Percentiles rank a stretch among this genome's conserved stretches.
phyloP scores from a whole-genome alignment of 352 stramenopile genomes.

The Phytopythium helicoides region DNA sequence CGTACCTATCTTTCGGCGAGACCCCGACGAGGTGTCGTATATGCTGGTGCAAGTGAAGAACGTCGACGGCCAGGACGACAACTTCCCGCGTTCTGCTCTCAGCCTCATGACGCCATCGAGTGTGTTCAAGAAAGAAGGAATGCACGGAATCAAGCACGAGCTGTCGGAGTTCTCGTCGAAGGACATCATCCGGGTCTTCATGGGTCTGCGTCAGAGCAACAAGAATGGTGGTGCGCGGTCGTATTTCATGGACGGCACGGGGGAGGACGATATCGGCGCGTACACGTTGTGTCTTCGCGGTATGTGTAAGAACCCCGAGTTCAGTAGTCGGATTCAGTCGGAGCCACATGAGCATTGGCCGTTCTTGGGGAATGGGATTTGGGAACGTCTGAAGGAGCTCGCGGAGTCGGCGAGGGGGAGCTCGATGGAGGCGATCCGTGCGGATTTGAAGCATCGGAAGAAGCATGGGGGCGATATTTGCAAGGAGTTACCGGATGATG shows the following conservation, averaged over 20 bases:
- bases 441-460: no score
- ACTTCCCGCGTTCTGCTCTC: neutral
- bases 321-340: no score
- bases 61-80: neutral
- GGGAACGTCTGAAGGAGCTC: no score
- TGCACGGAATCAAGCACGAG: neutral
- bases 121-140: neutral
- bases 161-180: neutral
- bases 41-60: slow-evolving; percentile 15
- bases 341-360: no score
- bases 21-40: slow-evolving; percentile 11
- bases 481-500: no score
- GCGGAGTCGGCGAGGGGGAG: no score
- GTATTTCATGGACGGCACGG: neutral
- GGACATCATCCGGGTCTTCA: neutral
- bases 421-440: no score
- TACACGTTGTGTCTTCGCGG: no score
- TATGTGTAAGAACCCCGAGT: no score
- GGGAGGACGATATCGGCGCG: no score
- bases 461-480: no score
- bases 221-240: neutral
- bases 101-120: neutral
- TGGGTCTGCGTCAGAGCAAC: neutral
- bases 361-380: no score
- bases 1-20: slow-evolving; percentile 13